Percentiles rank a stretch among this genome's conserved stretches.
phyloP scores from a whole-genome alignment of 2,329 filamentous ascomycete genomes.

The Neopestalotiopsis rosae region DNA sequence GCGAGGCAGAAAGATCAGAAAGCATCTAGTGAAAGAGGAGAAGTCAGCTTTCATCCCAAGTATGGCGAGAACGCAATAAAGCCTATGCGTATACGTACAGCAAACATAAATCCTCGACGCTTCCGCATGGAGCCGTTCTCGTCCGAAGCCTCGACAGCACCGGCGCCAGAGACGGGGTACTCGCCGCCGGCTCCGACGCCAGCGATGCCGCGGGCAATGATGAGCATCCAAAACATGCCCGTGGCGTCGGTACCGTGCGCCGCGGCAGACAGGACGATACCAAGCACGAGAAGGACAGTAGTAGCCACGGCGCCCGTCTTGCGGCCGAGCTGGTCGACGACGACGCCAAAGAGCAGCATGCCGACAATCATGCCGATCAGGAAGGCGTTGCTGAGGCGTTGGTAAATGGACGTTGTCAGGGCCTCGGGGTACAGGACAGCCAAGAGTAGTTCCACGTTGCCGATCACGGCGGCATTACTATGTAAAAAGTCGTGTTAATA shows the following conservation, averaged over 20 bases:
- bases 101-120: conserved; percentile 59
- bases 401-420: conserved; percentile 49
- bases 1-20: conserved; percentile 52
- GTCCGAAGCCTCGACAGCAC: conserved; percentile 59
- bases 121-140: conserved; percentile 50
- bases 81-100: conserved; percentile 25
- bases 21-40: conserved; percentile 40
- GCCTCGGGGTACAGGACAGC: conserved; percentile 47
- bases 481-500: not conserved
- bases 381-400: conserved; percentile 59
- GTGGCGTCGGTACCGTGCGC: conserved; percentile 42
- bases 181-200: conserved; percentile 53
- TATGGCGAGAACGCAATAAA: too few relatives aligned
- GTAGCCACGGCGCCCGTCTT: conserved; percentile 52
- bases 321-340: conserved; percentile 56
- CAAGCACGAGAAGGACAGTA: conserved; percentile 51
- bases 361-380: conserved; percentile 62
- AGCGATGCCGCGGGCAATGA: conserved; percentile 45
- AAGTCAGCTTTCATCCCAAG: not conserved
- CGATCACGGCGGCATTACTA: conserved; percentile 50
- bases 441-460: conserved; percentile 48
- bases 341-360: conserved; percentile 57
- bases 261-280: conserved; percentile 51
- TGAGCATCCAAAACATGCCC: conserved; percentile 58
- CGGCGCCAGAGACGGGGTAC: conserved; percentile 56